Evolutionary conservation across 805 yeast species (phyloP).

Genomic region (Schizosaccharomyces lindneri): DNA sequence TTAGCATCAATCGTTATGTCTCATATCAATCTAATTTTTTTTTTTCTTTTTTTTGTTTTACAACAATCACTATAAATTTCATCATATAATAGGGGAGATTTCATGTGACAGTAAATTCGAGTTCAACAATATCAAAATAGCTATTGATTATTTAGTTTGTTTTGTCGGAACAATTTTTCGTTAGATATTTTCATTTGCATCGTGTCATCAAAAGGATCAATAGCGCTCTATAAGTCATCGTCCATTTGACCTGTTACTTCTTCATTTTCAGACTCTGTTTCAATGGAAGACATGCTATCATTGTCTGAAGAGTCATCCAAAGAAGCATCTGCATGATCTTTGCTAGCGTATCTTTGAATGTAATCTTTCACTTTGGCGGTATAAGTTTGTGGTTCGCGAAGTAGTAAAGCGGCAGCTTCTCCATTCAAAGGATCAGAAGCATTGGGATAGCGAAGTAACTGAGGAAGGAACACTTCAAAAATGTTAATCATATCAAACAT

Average conservation of each 20-base stretch:
- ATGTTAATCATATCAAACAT: conserved; percentile 81
- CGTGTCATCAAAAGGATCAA: neutral
- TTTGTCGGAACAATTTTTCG: too few relatives aligned
- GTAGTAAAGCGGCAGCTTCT: conserved; percentile 61
- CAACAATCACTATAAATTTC: too few relatives aligned
- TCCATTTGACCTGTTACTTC: neutral
- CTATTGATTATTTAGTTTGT: too few relatives aligned
- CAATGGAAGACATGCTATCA: neutral
- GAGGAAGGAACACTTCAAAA: conserved; percentile 83
- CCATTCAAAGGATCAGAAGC: conserved; percentile 84
- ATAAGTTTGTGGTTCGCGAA: conserved; percentile 42
- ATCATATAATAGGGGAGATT: too few relatives aligned
- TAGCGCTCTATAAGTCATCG: neutral
- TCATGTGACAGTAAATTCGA: too few relatives aligned
- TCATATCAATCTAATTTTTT: neutral
- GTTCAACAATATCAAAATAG: too few relatives aligned
- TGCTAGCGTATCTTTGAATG: neutral
- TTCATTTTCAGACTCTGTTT: neutral
- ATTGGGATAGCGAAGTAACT: conserved; percentile 71
- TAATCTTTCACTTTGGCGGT: conserved; percentile 31
- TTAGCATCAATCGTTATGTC: neutral
- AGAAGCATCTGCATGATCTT: neutral
- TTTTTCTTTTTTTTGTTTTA: too few relatives aligned
- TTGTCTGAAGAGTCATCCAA: neutral
- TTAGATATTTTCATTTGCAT: too few relatives aligned